Evolutionary conservation across 805 yeast species (phyloP).

Genomic region (Starmerella stellata): DNA sequence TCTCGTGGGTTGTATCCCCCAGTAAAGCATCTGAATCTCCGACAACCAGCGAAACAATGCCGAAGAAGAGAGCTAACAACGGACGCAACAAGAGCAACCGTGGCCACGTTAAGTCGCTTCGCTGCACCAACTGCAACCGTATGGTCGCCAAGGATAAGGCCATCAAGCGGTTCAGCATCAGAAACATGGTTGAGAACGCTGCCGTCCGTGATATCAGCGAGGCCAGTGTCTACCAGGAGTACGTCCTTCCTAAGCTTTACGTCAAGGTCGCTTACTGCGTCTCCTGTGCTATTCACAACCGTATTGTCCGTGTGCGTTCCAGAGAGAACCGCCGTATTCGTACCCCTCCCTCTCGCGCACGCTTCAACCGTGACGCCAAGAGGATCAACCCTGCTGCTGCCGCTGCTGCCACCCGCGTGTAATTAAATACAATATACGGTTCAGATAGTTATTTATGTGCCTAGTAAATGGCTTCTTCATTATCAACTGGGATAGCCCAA

Average conservation of each 20-base stretch:
- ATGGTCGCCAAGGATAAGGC: constrained; percentile 99
- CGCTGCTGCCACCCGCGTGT: constrained; percentile 29
- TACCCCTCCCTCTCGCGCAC: constrained; percentile 97
- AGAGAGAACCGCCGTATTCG: constrained; percentile 97
- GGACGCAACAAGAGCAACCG: constrained; percentile 99
- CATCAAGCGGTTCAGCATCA: constrained; percentile 99
- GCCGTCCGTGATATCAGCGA: constrained; percentile 98
- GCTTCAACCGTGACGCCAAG: constrained; percentile 85
- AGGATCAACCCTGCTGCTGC: constrained; percentile 94
- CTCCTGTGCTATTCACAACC: constrained; percentile 99
- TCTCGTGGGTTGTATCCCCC: too few species aligned
- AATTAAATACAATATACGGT: neutral
- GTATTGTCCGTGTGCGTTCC: constrained; percentile 99
- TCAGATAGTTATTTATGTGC: neutral
- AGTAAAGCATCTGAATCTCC: too few species aligned
- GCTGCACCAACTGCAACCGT: constrained; percentile 99
- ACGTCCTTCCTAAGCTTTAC: constrained; percentile 98
- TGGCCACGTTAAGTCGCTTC: constrained; percentile 99
- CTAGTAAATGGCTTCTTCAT: too few species aligned
- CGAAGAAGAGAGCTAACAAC: constrained; percentile 99
- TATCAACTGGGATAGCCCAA: too few species aligned
- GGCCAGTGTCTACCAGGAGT: constrained; percentile 97
- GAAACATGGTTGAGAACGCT: constrained; percentile 99
- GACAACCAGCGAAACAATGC: constrained; percentile 37
- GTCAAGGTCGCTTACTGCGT: constrained; percentile 99